These are phyloP conservation scores for Dryadomyces quercivorus DNA, from an alignment of 2,329 filamentous ascomycete genomes.

Conservation along the genomic window DNA sequence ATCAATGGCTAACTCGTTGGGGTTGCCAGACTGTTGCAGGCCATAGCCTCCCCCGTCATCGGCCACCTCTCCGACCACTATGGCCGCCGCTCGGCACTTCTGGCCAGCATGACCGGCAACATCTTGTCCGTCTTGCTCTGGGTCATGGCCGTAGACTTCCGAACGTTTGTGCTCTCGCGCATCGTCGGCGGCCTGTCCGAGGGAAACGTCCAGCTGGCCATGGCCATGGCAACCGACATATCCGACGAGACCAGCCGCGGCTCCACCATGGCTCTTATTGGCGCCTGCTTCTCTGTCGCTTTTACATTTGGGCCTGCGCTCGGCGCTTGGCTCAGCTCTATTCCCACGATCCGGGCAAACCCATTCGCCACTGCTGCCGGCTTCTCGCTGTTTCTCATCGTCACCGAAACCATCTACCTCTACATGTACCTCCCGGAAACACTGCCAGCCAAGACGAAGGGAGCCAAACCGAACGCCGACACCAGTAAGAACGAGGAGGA, in stretches of 20 bases:
- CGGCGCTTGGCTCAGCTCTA: slow-evolving; percentile 71
- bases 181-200: slow-evolving; percentile 89
- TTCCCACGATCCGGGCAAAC: slow-evolving; percentile 70
- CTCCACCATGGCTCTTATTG: slow-evolving; percentile 90
- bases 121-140: slow-evolving; percentile 87
- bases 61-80: slow-evolving; percentile 78
- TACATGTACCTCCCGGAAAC: slow-evolving; percentile 83
- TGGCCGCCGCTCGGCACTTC: slow-evolving; percentile 74
- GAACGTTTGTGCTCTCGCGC: slow-evolving; percentile 88
- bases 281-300: slow-evolving; percentile 90
- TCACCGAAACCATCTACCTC: slow-evolving; percentile 78
- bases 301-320: slow-evolving; percentile 94
- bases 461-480: slow-evolving; percentile 7
- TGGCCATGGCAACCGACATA: slow-evolving; percentile 92
- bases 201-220: slow-evolving; percentile 92
- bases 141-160: slow-evolving; percentile 87
- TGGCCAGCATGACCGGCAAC: slow-evolving; percentile 88
- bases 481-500: slow-evolving; percentile 26
- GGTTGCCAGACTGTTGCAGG: slow-evolving; percentile 58
- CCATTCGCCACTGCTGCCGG: slow-evolving; percentile 89
- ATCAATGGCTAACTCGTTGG: neutral
- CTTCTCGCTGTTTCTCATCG: slow-evolving; percentile 73
- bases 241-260: slow-evolving; percentile 75
- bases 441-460: slow-evolving; percentile 44
- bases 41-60: slow-evolving; percentile 83